Base-by-base conservation (phyloP, 1,284 basidiomycete genomes). In the Ganoderma multipileum region DNA sequence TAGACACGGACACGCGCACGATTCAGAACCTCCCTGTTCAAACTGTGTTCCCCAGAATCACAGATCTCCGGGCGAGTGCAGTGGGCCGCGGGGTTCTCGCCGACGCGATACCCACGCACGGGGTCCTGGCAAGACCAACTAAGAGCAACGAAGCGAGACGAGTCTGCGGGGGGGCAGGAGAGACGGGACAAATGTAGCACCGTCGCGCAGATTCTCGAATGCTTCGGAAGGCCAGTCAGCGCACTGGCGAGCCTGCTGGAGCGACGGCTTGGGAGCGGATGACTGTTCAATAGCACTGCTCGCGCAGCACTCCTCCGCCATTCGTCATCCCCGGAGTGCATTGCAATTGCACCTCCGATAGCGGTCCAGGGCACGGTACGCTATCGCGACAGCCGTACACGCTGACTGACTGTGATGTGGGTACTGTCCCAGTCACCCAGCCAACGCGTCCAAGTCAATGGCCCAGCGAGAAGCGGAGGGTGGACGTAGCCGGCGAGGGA, bases 331-430 rank as follows among this genome's bases (percentile, higher is more conserved):
- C 12, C 36, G n/a, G 57, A 58, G 55, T n/a, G 52, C 5, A 28
- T 14, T 6, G 23, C 42, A 59, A 41, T 41, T 55, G 33, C 60
- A 50, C 63, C 50, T 36, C 55, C 61, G 66, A 67, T 67, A 67
- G 66, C 66, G 66, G 66, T 67, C 42, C 23, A 67, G 66, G 66
- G 66, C 36, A 63, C 52, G 65, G 58, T 20, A 11, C 16, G 12
- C 36, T 60, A 7, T 38, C 55, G 33, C 55, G 30, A 33, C 33
- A 58, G 30, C 20, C 16, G 9, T 55, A 8, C 28, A 55, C 55
- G 55, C 30, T n/a, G 8, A 55, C 26, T 20, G 28, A 33, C 30
- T 55, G 52, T 28, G 52, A 30, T 28, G 26, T 3, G 28, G 28
- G 54, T 30, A n/a, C 54, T 33, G 30, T 33, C 54, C 54, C 30